These are phyloP conservation scores for Sanguinoderma infundibulare DNA, from an alignment of 1,284 basidiomycete genomes.

Conservation along the genomic window DNA sequence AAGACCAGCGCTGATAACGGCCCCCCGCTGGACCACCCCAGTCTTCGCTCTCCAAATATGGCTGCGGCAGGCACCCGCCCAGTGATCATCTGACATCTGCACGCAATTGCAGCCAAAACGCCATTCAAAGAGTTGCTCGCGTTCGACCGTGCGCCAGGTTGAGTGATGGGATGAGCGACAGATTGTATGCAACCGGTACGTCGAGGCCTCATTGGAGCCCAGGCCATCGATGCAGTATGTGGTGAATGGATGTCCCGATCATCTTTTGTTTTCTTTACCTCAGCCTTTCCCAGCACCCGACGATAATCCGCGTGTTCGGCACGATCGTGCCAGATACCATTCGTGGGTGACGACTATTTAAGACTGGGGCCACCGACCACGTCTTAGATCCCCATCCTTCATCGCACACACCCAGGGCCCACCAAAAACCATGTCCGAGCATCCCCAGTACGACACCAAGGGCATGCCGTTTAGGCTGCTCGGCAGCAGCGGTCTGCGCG, in stretches of 20 bases:
- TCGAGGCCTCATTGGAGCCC: too few species aligned
- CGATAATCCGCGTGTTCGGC: neutral
- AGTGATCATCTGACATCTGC: constrained; percentile 2
- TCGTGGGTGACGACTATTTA: neutral
- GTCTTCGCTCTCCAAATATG: neutral
- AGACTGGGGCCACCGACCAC: neutral
- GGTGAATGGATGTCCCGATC: neutral
- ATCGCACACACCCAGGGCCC: neutral
- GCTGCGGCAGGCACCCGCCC: neutral
- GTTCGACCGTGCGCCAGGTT: too few species aligned
- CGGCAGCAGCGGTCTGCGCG: constrained; percentile 74
- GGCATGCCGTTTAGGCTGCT: constrained; percentile 78
- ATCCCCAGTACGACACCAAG: constrained; percentile 54
- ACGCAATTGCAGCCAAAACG: too few species aligned
- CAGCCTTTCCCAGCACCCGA: neutral
- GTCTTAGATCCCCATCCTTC: neutral
- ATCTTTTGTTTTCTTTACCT: neutral
- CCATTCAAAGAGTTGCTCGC: too few species aligned
- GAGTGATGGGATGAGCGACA: too few species aligned
- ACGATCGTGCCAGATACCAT: neutral
- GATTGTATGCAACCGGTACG: too few species aligned
- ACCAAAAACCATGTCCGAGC: constrained; percentile 5
- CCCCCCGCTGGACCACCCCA: neutral
- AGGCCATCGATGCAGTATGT: neutral
- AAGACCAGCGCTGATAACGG: neutral